phyloP scores from a whole-genome alignment of 345 rosid species.

The Draba incana region DNA sequence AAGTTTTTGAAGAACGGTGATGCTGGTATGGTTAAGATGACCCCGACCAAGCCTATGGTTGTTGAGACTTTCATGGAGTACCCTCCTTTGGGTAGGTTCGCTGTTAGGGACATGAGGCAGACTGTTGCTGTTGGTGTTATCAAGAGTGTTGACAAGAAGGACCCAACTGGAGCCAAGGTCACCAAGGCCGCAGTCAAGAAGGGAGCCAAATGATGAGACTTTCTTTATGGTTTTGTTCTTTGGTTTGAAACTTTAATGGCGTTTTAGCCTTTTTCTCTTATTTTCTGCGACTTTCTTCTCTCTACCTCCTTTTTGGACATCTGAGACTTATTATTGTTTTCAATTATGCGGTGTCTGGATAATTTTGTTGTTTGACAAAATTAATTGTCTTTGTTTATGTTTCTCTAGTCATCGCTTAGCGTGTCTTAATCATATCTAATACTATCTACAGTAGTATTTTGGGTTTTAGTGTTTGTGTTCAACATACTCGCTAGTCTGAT shows the following conservation, averaged over 20 bases:
- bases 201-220: slow-evolving; percentile 66
- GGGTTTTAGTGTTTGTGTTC: no score
- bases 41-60: slow-evolving; percentile 91
- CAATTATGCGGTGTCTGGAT: slow-evolving; percentile 28
- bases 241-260: slow-evolving; percentile 25
- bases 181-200: slow-evolving; percentile 90
- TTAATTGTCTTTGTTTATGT: no score
- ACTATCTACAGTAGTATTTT: no score
- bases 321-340: slow-evolving; percentile 27
- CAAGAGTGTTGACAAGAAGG: slow-evolving; percentile 89
- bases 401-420: no score
- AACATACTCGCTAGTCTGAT: no score
- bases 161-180: slow-evolving; percentile 78
- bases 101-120: slow-evolving; percentile 94
- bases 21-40: slow-evolving; percentile 64
- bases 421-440: no score
- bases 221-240: background rate
- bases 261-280: slow-evolving; percentile 28
- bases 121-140: slow-evolving; percentile 89
- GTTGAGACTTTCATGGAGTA: slow-evolving; percentile 81
- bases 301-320: slow-evolving; percentile 25
- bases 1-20: slow-evolving; percentile 73
- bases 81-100: slow-evolving; percentile 89
- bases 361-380: no score
- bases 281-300: slow-evolving; percentile 24